These are phyloP conservation scores for Cladophialophora immunda DNA, from an alignment of 2,329 filamentous ascomycete genomes.

Conservation along the genomic window DNA sequence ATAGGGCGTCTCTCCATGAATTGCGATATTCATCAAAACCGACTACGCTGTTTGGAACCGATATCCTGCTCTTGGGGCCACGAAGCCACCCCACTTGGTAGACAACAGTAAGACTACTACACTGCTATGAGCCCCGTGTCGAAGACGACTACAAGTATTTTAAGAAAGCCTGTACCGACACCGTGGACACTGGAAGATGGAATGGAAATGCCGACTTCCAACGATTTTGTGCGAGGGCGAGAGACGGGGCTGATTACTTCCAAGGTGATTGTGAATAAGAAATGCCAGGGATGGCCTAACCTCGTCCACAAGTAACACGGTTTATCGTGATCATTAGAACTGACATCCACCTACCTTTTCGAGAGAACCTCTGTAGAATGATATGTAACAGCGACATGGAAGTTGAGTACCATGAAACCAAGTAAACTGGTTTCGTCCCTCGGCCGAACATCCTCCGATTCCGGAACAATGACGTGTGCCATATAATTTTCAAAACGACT, in stretches of 20 bases:
- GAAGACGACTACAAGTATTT: slow-evolving; percentile 48
- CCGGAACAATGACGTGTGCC: slow-evolving; percentile 20
- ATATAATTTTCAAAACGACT: background rate
- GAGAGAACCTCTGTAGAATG: background rate
- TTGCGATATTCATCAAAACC: slow-evolving; percentile 31
- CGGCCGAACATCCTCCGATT: slow-evolving; percentile 10
- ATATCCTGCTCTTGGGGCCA: slow-evolving; percentile 52
- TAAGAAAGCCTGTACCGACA: slow-evolving; percentile 43
- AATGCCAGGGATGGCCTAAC: slow-evolving; percentile 42
- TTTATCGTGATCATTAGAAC: too few species aligned
- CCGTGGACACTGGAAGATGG: slow-evolving; percentile 43
- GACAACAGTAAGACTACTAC: slow-evolving; percentile 56
- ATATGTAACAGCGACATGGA: background rate
- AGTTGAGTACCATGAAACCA: background rate
- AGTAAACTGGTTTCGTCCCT: background rate
- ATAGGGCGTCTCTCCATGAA: background rate
- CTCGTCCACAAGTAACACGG: too few species aligned
- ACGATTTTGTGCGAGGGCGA: slow-evolving; percentile 20
- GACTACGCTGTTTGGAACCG: slow-evolving; percentile 41
- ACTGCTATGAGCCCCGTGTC: slow-evolving; percentile 57
- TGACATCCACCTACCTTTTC: too few species aligned
- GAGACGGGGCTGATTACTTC: slow-evolving; percentile 43
- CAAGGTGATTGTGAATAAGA: slow-evolving; percentile 55
- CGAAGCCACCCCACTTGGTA: slow-evolving; percentile 55
- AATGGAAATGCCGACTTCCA: slow-evolving; percentile 16